Conservation (phyloP, 129 eudicot genomes). For the Silybum marianum region DNA sequence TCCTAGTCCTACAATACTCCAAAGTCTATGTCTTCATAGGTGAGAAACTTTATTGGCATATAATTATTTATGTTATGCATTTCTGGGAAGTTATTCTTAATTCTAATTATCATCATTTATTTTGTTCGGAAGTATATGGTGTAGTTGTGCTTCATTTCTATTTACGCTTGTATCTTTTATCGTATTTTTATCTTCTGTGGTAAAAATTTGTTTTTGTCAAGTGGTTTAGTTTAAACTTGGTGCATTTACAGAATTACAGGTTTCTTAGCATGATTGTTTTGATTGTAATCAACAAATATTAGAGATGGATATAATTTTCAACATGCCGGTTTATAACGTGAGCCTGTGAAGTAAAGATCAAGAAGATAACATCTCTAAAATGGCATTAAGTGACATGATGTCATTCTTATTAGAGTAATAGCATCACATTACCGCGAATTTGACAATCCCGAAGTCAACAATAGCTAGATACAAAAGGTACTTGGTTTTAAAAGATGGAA, state of each 20-base stretch:
- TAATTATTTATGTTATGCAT: background rate
- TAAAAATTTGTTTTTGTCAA: background rate
- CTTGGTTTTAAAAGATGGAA: background rate
- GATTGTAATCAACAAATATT: background rate
- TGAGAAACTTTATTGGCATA: background rate
- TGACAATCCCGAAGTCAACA: background rate
- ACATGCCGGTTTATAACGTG: background rate
- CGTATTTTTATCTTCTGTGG: background rate
- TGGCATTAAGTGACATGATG: background rate
- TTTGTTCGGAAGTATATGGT: background rate
- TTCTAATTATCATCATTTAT: background rate
- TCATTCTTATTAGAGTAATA: background rate
- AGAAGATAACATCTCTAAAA: background rate
- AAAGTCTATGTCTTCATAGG: background rate
- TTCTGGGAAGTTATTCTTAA: background rate
- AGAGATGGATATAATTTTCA: background rate
- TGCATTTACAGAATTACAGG: background rate
- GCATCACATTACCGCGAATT: background rate
- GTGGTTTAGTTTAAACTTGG: background rate
- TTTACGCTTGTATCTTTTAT: slow-evolving; percentile 5
- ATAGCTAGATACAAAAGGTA: background rate
- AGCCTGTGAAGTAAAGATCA: background rate
- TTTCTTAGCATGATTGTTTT: slow-evolving; percentile 15
- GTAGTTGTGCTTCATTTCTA: background rate
- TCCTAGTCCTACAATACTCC: background rate